Conservation (phyloP, 1,284 basidiomycete genomes). For the Microbotryomycetes sp. region DNA sequence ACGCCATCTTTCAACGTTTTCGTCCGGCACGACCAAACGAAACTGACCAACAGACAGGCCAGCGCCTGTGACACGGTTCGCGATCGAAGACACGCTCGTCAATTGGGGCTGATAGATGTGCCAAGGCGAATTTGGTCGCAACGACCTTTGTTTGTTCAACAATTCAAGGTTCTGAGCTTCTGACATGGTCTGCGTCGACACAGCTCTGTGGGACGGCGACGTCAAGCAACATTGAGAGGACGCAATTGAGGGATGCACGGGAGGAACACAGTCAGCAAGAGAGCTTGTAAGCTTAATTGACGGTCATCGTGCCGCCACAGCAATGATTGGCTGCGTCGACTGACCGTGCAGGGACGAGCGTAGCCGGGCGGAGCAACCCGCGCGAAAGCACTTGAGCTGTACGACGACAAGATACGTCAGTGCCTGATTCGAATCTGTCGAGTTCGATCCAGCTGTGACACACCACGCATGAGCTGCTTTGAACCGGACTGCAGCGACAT, state of each 20-base stretch:
- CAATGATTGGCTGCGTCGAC: not conserved
- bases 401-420: too few species aligned
- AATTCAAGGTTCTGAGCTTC: conserved; percentile 56
- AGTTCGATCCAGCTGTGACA: too few species aligned
- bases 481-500: not conserved
- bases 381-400: conserved; percentile 8
- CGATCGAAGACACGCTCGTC: conserved; percentile 80
- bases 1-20: not conserved
- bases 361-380: conserved; percentile 2
- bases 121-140: conserved; percentile 72
- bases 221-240: not conserved
- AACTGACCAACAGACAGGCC: conserved; percentile 69
- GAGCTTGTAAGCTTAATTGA: not conserved
- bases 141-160: conserved; percentile 77
- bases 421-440: too few species aligned
- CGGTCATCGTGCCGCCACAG: not conserved
- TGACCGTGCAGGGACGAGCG: conserved; percentile 10
- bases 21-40: too few species aligned
- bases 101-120: conserved; percentile 39
- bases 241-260: not conserved
- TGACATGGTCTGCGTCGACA: conserved; percentile 59
- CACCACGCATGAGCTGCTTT: not conserved
- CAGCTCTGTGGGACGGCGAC: conserved; percentile 11
- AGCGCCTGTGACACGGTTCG: conserved; percentile 75
- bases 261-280: not conserved